These are phyloP conservation scores for Fusarium sacchari DNA, from an alignment of 2,329 filamentous ascomycete genomes.

Conservation along the genomic window DNA sequence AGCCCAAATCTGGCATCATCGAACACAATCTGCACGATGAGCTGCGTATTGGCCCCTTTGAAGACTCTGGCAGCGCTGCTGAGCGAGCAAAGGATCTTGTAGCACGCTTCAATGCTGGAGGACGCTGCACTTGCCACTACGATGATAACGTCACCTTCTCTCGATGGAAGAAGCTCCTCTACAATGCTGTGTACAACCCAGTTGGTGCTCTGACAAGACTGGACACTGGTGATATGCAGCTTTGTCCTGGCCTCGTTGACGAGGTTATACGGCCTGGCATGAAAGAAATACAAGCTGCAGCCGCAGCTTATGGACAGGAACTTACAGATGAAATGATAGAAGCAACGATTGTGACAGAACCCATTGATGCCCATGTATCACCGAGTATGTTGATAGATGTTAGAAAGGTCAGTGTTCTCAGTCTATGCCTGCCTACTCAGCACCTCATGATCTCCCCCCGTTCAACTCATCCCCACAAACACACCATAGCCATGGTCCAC, in stretches of 20 bases:
- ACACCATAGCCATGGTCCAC: background rate
- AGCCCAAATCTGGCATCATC: slow-evolving; percentile 34
- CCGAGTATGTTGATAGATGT: slow-evolving; percentile 42
- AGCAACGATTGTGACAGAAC: slow-evolving; percentile 34
- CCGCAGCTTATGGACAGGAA: slow-evolving; percentile 36
- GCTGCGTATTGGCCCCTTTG: slow-evolving; percentile 36
- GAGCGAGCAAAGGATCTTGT: slow-evolving; percentile 38
- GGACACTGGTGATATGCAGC: slow-evolving; percentile 40
- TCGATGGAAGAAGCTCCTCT: slow-evolving; percentile 41
- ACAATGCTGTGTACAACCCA: slow-evolving; percentile 40
- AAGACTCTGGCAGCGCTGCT: slow-evolving; percentile 19
- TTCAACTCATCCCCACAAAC: background rate
- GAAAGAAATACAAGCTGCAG: slow-evolving; percentile 36
- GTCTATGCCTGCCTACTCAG: background rate
- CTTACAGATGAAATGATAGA: slow-evolving; percentile 38
- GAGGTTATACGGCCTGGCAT: slow-evolving; percentile 38
- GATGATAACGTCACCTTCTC: slow-evolving; percentile 38
- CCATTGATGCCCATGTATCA: slow-evolving; percentile 37
- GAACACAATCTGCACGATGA: slow-evolving; percentile 38
- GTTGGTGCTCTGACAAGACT: slow-evolving; percentile 33
- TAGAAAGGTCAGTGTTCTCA: slow-evolving; percentile 25
- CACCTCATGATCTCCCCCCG: background rate
- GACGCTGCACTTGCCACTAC: slow-evolving; percentile 28
- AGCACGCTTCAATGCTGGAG: slow-evolving; percentile 34
- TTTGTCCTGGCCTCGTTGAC: slow-evolving; percentile 38